phyloP scores from a whole-genome alignment of 257 asterid genomes.

The Cinchona pubescens region DNA sequence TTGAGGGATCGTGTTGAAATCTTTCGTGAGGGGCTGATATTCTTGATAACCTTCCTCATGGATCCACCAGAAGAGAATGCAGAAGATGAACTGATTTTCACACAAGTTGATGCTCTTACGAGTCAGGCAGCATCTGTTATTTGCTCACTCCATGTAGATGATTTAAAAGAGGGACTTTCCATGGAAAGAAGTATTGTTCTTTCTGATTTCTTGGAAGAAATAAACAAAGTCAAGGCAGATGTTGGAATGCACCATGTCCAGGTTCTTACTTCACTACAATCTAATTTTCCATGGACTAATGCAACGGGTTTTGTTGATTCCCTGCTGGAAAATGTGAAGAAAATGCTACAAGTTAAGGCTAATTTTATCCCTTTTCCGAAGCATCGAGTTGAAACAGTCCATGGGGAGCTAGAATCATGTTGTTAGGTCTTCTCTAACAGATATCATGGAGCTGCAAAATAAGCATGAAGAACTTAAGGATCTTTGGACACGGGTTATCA shows the following conservation, averaged over 20 bases:
- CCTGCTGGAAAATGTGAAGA: neutral
- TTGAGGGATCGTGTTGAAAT: neutral
- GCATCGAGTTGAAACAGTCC: neutral
- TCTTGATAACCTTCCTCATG: conserved; percentile 1
- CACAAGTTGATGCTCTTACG: neutral
- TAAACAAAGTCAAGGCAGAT: neutral
- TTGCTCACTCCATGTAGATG: neutral
- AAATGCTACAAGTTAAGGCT: neutral
- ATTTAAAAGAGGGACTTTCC: neutral
- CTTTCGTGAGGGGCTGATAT: conserved; percentile 10
- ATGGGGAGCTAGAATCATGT: neutral
- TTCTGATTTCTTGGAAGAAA: neutral
- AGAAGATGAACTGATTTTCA: neutral
- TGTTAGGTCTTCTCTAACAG: neutral
- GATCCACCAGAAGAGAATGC: conserved; percentile 6
- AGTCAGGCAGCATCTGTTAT: conserved; percentile 3
- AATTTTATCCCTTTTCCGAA: neutral
- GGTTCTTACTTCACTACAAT: neutral
- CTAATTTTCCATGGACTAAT: neutral
- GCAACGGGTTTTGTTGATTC: conserved; percentile 2
- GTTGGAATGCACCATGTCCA: neutral
- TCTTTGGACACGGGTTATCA: conserved; percentile 5
- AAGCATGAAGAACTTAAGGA: neutral
- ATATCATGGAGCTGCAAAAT: neutral
- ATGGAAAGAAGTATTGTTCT: neutral